Percentiles rank a stretch among this genome's conserved stretches.
phyloP scores from a whole-genome alignment of 208 protist genomes.

The Leptomonas seymouri region DNA sequence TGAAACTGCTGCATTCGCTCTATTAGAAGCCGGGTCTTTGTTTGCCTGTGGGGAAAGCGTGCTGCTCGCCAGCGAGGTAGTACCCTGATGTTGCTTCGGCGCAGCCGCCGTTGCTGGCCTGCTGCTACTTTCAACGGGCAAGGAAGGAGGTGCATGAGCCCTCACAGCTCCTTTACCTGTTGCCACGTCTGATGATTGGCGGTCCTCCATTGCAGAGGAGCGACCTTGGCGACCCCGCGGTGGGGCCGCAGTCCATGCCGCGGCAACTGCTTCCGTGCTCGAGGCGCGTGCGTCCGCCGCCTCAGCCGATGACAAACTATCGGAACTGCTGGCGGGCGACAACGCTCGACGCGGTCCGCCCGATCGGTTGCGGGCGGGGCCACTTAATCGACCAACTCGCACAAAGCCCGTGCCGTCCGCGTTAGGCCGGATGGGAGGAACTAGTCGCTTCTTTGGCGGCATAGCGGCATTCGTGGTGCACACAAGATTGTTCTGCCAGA shows the following conservation, averaged over 20 bases:
- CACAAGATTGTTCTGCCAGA: background rate
- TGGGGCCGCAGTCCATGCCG: background rate
- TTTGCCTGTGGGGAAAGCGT: too few species aligned
- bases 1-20: background rate
- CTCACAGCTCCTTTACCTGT: background rate
- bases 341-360: slow-evolving; percentile 4
- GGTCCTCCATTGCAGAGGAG: background rate
- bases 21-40: too few species aligned
- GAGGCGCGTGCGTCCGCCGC: background rate
- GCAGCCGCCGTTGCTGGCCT: background rate
- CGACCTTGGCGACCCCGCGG: background rate
- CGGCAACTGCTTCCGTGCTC: background rate
- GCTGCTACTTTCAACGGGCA: background rate
- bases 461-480: slow-evolving; percentile 8
- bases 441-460: slow-evolving; percentile 33
- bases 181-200: too few species aligned
- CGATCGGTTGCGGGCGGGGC: slow-evolving; percentile 11
- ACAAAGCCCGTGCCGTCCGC: slow-evolving; percentile 42
- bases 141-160: background rate
- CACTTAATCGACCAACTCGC: slow-evolving; percentile 7
- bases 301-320: background rate
- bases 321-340: slow-evolving; percentile 3
- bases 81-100: too few species aligned
- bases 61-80: background rate
- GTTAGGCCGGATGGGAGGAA: slow-evolving; percentile 45